Evolutionary conservation across 176 grass and related monocot genomes (phyloP), one percentile per base, ranked within the genome.

Genomic region (Rhipidocladum racemiflorum): DNA sequence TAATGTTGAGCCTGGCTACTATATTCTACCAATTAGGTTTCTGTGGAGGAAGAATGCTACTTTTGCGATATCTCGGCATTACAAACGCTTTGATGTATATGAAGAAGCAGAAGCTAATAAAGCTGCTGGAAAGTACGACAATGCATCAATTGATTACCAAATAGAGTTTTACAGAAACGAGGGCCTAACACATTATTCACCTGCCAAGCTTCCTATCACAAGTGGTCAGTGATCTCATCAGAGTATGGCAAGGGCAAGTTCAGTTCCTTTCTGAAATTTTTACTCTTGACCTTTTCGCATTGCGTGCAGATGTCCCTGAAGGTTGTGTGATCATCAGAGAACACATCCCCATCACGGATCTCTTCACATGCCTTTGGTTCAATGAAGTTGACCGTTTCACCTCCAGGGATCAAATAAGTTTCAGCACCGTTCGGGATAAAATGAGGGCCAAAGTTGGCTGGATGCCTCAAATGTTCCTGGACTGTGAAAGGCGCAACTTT

Each of bases 281-380:
- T 42, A 60, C 83, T 51, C 0, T 34, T 83, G 15, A 18, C 67
- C 9, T 1, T 59, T 70, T 73, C 68, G 34, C 59, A 45, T 35
- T 20, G 1, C 1, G 28, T 74, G 73, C 89, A 99, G 97, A 96
- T 67, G 93, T 99, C 70, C 97, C 97, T 25, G 97, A 99, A 93
- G 97, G 97, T 35, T 99, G 97, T 85, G 97, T 99, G 77, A 96
- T 99, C 84, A 93, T 99, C 71, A 95, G 84, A 92, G 97, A 99
- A 81, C 97, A 99, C 57, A 89, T 90, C 46, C 93, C 91, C 56
- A 90, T 99, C 32, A 93, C 91, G 5, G 93, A 99, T 72, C 85
- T 99, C 68, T 99, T 96, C 91, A 99, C 97, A 35, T 99, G 97
- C 77, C 87, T 99, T 27, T 99, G 97, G 97, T 99, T 99, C 93